phyloP scores from a whole-genome alignment of 2,329 filamentous ascomycete genomes.

The Ceratocystis smalleyi region DNA sequence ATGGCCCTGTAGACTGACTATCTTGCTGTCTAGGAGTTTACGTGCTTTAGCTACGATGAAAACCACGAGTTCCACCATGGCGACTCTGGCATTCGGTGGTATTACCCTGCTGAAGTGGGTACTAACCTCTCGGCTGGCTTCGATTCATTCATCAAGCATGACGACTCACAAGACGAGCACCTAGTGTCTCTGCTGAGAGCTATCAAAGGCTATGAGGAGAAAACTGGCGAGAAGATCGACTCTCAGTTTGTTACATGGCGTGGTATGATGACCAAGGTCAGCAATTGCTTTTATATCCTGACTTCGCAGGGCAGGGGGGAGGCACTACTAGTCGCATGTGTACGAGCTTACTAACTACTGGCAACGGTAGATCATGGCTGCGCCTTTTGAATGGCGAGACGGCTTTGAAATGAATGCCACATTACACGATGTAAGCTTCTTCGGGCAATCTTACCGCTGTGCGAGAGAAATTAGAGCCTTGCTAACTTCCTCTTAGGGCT shows the following conservation, averaged over 20 bases:
- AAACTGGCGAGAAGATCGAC: conserved; percentile 50
- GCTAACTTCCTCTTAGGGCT: conserved; percentile 27
- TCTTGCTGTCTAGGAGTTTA: conserved; percentile 50
- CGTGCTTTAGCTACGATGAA: conserved; percentile 85
- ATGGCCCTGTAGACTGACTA: too few relatives aligned
- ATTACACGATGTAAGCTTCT: conserved; percentile 53
- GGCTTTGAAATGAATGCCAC: conserved; percentile 96
- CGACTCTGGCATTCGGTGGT: conserved; percentile 70
- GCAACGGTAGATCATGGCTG: conserved; percentile 56
- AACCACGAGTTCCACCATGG: conserved; percentile 62
- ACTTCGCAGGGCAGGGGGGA: neutral
- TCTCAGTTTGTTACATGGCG: conserved; percentile 82
- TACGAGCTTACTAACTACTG: conserved; percentile 3
- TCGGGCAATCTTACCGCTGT: too few relatives aligned
- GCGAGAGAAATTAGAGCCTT: neutral
- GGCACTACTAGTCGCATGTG: neutral
- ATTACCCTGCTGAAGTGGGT: conserved; percentile 60
- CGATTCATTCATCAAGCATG: conserved; percentile 64
- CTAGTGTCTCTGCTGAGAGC: conserved; percentile 68
- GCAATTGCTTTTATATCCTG: neutral
- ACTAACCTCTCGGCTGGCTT: conserved; percentile 68
- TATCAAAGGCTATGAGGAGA: conserved; percentile 56
- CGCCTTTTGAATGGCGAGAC: conserved; percentile 67
- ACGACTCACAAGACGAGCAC: conserved; percentile 74
- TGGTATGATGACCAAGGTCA: conserved; percentile 95